phyloP scores from a whole-genome alignment of 805 yeast genomes.

The Barnettozyma californica region DNA sequence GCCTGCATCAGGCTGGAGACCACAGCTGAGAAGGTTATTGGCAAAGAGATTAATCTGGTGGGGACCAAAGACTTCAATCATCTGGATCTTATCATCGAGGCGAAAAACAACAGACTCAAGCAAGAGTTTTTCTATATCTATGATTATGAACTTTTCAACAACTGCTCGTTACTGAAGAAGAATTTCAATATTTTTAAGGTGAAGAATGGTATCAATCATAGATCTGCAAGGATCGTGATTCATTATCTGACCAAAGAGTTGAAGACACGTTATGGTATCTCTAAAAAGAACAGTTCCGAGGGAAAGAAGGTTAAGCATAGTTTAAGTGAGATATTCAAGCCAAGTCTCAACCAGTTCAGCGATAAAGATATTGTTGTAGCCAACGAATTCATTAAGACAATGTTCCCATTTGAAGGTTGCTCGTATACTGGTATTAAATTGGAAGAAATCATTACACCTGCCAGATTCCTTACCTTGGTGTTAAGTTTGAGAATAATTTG shows the following conservation, averaged over 20 bases:
- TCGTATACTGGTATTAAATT: slow-evolving; percentile 29
- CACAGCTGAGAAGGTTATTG: slow-evolving; percentile 21
- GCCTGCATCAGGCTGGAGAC: slow-evolving; percentile 18
- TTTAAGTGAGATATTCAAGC: slow-evolving; percentile 30
- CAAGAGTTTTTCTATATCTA: slow-evolving; percentile 30
- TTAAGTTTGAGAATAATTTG: slow-evolving; percentile 29
- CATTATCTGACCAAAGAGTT: slow-evolving; percentile 29
- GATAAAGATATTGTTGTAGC: slow-evolving; percentile 26
- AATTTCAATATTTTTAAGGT: slow-evolving; percentile 20
- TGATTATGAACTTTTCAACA: slow-evolving; percentile 27
- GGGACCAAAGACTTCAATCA: slow-evolving; percentile 23
- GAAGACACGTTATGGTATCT: slow-evolving; percentile 20
- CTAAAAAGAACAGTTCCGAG: slow-evolving; percentile 7
- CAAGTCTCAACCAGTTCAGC: slow-evolving; percentile 30
- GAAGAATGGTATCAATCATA: slow-evolving; percentile 24
- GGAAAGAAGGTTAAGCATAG: slow-evolving; percentile 12
- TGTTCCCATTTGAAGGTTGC: slow-evolving; percentile 35
- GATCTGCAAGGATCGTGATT: slow-evolving; percentile 30
- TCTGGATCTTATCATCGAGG: slow-evolving; percentile 24
- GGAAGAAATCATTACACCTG: slow-evolving; percentile 20
- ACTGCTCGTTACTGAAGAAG: slow-evolving; percentile 22
- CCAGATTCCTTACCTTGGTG: slow-evolving; percentile 25
- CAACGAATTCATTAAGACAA: slow-evolving; percentile 23
- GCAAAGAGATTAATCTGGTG: slow-evolving; percentile 24
- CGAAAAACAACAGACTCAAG: slow-evolving; percentile 25